A percentile compares a stretch with the other conserved stretches of the same genome.
Conservation (phyloP, 2,329 filamentous ascomycete genomes). For the Apiospora phragmitis region DNA sequence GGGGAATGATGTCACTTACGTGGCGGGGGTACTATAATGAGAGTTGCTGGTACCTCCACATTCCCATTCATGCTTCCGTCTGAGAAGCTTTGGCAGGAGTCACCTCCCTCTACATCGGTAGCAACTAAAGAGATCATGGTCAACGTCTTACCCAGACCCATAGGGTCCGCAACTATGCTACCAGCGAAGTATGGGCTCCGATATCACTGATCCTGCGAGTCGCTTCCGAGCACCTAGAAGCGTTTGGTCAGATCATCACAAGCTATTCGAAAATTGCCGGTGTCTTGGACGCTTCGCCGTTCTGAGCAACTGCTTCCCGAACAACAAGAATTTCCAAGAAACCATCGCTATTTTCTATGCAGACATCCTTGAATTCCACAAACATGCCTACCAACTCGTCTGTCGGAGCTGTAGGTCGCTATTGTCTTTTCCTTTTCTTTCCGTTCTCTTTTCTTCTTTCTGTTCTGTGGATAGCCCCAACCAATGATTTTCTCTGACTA, state of each 20-base stretch:
- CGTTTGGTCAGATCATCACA: constrained; percentile 34
- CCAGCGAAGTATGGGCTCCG: constrained; percentile 37
- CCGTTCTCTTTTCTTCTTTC: too few species aligned
- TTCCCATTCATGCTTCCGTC: not conserved
- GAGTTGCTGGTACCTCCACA: not conserved
- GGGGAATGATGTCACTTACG: not conserved
- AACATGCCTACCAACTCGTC: constrained; percentile 46
- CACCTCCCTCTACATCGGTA: constrained; percentile 12
- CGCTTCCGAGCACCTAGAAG: constrained; percentile 27
- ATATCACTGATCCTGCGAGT: constrained; percentile 32
- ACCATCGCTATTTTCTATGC: constrained; percentile 44
- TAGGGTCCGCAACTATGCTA: constrained; percentile 29
- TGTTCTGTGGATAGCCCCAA: too few species aligned
- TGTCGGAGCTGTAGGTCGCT: constrained; percentile 29
- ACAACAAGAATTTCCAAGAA: constrained; percentile 38
- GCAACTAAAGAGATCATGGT: constrained; percentile 28
- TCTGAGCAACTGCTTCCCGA: constrained; percentile 30
- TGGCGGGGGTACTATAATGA: not conserved
- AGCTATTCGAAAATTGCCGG: constrained; percentile 37
- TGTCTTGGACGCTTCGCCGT: constrained; percentile 39
- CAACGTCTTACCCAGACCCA: constrained; percentile 31
- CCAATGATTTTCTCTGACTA: not conserved
- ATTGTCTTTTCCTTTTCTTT: not conserved
- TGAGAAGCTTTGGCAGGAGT: not conserved
- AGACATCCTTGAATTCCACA: constrained; percentile 51